Conservation (phyloP, 352 stramenopile genomes). For the Pythium monospermum region DNA sequence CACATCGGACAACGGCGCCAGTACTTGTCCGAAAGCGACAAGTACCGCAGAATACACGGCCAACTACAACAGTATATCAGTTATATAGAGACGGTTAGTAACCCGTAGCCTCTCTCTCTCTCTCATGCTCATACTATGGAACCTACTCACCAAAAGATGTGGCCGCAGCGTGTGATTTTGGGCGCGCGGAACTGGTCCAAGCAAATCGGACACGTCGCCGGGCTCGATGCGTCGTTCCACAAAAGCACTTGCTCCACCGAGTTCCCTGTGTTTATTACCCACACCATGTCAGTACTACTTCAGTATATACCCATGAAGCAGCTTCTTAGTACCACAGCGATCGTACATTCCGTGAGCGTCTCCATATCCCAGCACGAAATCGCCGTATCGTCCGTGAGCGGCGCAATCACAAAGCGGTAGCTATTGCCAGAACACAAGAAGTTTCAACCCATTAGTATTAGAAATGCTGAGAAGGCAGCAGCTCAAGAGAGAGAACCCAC, state of each 20-base stretch:
- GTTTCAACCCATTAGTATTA: background rate
- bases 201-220: constrained; percentile 65
- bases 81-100: too few relatives aligned
- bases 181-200: constrained; percentile 69
- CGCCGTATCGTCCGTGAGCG: constrained; percentile 36
- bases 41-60: constrained; percentile 77
- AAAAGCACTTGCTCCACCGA: constrained; percentile 81
- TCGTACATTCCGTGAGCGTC: constrained; percentile 74
- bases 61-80: constrained; percentile 34
- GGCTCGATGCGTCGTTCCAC: constrained; percentile 53
- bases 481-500: too few relatives aligned
- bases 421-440: constrained; percentile 20
- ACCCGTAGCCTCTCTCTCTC: too few relatives aligned
- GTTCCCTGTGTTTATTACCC: constrained; percentile 39
- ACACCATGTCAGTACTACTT: background rate
- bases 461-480: background rate
- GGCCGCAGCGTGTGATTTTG: constrained; percentile 85
- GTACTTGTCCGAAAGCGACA: constrained; percentile 85
- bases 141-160: constrained; percentile 69
- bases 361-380: constrained; percentile 68
- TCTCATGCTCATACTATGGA: too few relatives aligned
- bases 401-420: constrained; percentile 79
- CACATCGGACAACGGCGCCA: constrained; percentile 86
- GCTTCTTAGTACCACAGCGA: background rate
- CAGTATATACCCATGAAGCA: background rate